These are phyloP conservation scores for Blastocystis sp. DNA, from an alignment of 352 stramenopile genomes.

Conservation along the genomic window DNA sequence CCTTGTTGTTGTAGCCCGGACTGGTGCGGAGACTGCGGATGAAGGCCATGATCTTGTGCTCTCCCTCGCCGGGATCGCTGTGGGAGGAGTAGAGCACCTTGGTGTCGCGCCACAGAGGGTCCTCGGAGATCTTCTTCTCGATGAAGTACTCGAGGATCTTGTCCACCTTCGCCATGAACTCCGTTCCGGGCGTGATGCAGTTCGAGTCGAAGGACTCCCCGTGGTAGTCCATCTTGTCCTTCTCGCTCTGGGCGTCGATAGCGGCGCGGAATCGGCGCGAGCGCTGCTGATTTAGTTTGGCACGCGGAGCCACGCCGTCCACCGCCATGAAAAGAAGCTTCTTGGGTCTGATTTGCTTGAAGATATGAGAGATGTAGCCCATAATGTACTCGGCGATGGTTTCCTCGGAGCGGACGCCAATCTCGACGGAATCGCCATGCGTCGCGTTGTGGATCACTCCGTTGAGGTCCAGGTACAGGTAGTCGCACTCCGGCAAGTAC, in stretches of 20 bases:
- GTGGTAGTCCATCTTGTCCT: conserved; percentile 71
- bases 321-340: conserved; percentile 96
- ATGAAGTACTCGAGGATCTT: conserved; percentile 80
- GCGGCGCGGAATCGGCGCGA: conserved; percentile 85
- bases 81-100: conserved; percentile 93
- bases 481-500: conserved; percentile 94
- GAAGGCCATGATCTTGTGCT: conserved; percentile 98
- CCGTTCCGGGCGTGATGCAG: conserved; percentile 98
- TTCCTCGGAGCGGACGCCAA: conserved; percentile 83
- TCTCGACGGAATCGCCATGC: conserved; percentile 83
- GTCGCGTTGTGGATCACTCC: conserved; percentile 99
- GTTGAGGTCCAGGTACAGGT: conserved; percentile 99
- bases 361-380: conserved; percentile 84
- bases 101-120: conserved; percentile 89
- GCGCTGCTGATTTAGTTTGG: conserved; percentile 99
- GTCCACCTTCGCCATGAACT: conserved; percentile 93
- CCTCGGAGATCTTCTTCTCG: conserved; percentile 85
- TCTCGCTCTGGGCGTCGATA: conserved; percentile 68
- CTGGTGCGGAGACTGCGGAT: conserved; percentile 86
- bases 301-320: conserved; percentile 93
- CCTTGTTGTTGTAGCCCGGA: conserved; percentile 86
- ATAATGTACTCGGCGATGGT: conserved; percentile 89
- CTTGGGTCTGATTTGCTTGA: conserved; percentile 92
- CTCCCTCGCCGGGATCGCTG: conserved; percentile 94
- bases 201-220: conserved; percentile 92